These are phyloP conservation scores for Tetraselmis striata DNA, from an alignment of 139 green algal genomes.

Conservation along the genomic window DNA sequence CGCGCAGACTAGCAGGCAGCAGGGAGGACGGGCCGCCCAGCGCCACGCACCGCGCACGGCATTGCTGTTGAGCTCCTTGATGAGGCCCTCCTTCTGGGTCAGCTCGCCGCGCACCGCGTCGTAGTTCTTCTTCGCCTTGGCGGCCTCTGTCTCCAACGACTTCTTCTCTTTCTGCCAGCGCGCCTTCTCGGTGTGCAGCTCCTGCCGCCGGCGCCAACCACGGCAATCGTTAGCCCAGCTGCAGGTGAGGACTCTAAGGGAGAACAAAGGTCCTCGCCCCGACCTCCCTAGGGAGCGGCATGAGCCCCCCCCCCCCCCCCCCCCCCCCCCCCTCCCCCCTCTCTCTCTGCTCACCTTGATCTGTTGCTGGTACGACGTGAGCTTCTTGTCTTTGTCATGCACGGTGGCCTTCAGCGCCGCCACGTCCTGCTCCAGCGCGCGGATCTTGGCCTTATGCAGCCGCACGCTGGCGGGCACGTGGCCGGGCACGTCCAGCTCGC, in stretches of 20 bases:
- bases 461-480: constrained; percentile 36
- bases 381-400: constrained; percentile 24
- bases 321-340: no score
- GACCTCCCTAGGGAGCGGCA: no score
- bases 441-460: constrained; percentile 47
- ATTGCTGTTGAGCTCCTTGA: constrained; percentile 33
- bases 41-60: neutral
- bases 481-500: constrained; percentile 37
- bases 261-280: no score
- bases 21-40: no score
- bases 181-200: constrained; percentile 19
- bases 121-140: constrained; percentile 15
- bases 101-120: constrained; percentile 15
- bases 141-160: constrained; percentile 28
- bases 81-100: constrained; percentile 27
- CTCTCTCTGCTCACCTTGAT: no score
- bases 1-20: no score
- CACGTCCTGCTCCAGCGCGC: constrained; percentile 39
- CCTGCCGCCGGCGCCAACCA: no score
- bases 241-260: no score
- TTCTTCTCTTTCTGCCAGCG: constrained; percentile 27
- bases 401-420: neutral
- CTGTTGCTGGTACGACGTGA: constrained; percentile 23
- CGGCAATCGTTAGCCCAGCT: no score
- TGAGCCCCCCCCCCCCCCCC: no score